Evolutionary conservation across 345 rosid species (phyloP), one percentile per base, ranked within the genome.

Genomic region (Pseudoturritis turrita): DNA sequence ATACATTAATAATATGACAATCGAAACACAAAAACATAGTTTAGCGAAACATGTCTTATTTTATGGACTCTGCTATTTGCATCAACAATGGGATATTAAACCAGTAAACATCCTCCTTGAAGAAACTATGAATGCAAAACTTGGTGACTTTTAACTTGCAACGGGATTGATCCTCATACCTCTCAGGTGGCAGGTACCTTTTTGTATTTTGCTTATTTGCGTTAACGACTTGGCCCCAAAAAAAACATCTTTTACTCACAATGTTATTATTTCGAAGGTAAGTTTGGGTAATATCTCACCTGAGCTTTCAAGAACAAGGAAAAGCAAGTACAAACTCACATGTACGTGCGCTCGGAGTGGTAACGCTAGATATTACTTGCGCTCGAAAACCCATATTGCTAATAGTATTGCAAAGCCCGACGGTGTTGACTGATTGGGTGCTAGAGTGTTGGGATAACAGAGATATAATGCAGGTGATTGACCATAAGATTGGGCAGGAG

Each of bases 111-210:
- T 89, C 33, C 74, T 91, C 46, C 81, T 89, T 41, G 96, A 87
- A 1, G 65, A 52, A 0, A 85, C 43, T n/a, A 81, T 88, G 89
- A 86, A 84, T 0, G 89, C 83, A 0, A 70, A 87, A 21, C 73
- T 91, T 14, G 91, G 94, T 5, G 97, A 91, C 31, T 91, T 91
- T 17, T 90, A 94, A 18, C 90, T 87, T 0, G 94, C 94, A 0
- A 85, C 2, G 94, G 88, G 0, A 71, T 66, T 50, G 54, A 65
- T 33, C 82, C 85, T 1, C 88, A 86, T 46, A 86, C 89, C 3
- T 87, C 96, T 0, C 77, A 69, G 25, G 72, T 91, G 4, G 63
- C 76, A 52, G 76, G 76, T 60, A 51, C 17, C 18, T 63, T 63
- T 1, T 3, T 6, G 2, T 45, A 28, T 12, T 29, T 7, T 62